Conservation (phyloP, 768 basidiomycete species). For the Russula sp. region DNA sequence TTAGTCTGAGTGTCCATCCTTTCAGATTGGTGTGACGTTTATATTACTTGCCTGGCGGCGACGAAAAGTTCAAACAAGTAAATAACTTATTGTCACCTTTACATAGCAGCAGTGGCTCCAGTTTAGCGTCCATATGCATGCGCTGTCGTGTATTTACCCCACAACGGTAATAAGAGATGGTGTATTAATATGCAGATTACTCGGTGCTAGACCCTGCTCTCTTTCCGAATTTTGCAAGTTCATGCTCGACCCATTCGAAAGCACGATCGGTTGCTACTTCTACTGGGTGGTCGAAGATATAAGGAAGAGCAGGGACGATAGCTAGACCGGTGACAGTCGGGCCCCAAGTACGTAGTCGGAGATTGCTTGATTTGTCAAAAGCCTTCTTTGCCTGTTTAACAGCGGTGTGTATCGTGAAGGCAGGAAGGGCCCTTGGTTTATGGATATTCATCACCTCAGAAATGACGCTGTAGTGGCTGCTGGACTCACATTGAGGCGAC, state of each 20-base stretch:
- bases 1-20: conserved; percentile 32
- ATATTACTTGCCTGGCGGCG: neutral
- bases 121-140: conserved; percentile 4
- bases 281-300: conserved; percentile 76
- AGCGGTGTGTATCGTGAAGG: conserved; percentile 80
- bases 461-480: conserved; percentile 2
- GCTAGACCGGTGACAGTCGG: conserved; percentile 72
- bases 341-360: conserved; percentile 65
- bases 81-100: conserved; percentile 30
- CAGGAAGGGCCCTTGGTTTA: conserved; percentile 65
- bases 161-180: neutral
- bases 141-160: neutral
- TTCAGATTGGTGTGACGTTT: neutral
- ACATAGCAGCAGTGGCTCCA: conserved; percentile 1
- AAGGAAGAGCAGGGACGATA: conserved; percentile 70
- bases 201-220: conserved; percentile 34
- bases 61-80: conserved; percentile 12
- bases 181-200: conserved; percentile 2
- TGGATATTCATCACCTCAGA: conserved; percentile 1
- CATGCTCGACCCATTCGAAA: conserved; percentile 68
- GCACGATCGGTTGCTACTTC: conserved; percentile 63
- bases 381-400: conserved; percentile 70
- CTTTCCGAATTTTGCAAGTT: conserved; percentile 44
- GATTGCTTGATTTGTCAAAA: conserved; percentile 57
- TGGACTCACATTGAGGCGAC: conserved; percentile 71